Base-by-base conservation (phyloP, 2,329 filamentous ascomycete genomes). In the Talaromyces verruculosus region DNA sequence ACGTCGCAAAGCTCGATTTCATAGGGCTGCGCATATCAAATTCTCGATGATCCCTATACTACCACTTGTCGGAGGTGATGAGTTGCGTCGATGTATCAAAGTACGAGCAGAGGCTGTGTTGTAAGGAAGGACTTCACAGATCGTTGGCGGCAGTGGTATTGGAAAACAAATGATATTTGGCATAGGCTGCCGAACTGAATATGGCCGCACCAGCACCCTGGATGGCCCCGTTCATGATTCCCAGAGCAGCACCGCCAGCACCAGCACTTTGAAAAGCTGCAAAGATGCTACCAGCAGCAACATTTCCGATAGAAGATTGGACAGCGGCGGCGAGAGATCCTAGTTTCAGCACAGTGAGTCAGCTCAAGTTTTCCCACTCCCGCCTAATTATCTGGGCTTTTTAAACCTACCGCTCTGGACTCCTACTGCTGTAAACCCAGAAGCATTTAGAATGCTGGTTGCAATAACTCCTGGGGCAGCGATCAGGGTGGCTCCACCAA, bases 181-280 rank as follows among this genome's bases (percentile, higher is more conserved):
- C 25, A 25, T 25, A 25, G 25, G 25, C 25, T 25, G 25, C 2
- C 3, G 22, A 39, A 11, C 49, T 28, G 15, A 39, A 8, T 10
- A 63, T 33, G 3, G 35, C 28, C 1, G 35, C 33, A 22, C 61
- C 37, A 19, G 28, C 25, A 2, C 13, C 37, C 22, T 63, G 49
- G 8, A 63, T 8, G 4, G 15, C 35, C 3, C 47, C 35, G 6
- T 33, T 57, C 1, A 63, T 5, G 1, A 2, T 15, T 6, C 47
- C 61, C 3, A 55, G 19, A 43, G 45, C 35, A 15, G 61, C 22
- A 2, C 49, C 49, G 2, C 61, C 22, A 33, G 61, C 47, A 30
- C 47, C 61, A 4, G 61, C 61, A 57, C 61, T 57, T 11, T 63
- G 49, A 13, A 63, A 15, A 2, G 39, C n/a, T 4, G 49, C 61